Base-by-base conservation (phyloP, 768 basidiomycete species). In the Xerocomellus intermedius region DNA sequence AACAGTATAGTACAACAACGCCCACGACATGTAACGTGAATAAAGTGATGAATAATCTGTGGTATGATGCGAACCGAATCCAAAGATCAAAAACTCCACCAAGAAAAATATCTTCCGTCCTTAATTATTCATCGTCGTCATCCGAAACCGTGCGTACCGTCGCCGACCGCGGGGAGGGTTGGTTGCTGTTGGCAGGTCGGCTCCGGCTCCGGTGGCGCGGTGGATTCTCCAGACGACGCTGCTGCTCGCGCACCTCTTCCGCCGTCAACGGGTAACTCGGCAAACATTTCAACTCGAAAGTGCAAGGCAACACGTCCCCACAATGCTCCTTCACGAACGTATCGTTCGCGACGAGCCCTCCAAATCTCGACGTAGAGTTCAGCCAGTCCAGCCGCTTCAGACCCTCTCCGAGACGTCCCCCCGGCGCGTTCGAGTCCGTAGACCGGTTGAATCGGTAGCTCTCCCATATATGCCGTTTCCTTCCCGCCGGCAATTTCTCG, bases 331-430 rank as follows among this genome's bases (percentile, higher is more conserved):
- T 69, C 44, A 84, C 75, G 28, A 75, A 61, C 10, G 65, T 50
- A 10, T 82, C 78, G 62, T 83, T 79, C 17, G 64, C 22, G 51
- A 69, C 61, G 26, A 91, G 67, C 9, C 90, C 90, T 2, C 83
- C 88, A 59, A 82, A 91, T 70, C 81, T 77, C 32, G 82, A 82
- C 49, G 80, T 66, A 45, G 73, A 68, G 8, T 82, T 75, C 32
- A 92, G 74, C 74, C 81, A 91, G 64, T 92, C 90, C 50, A 87
- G 71, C 50, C 84, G 73, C 58, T 82, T 80, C 68, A 91, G 75
- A 9, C 83, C 83, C 45, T 79, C 75, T 8, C 82, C 82, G 4
- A 91, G 77, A 39, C 71, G 70, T 0, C 88, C 90, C 0, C 90
- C 90, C 1, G 90, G 89, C 2, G 84, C 87, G 45, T 81, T 82